Percentiles rank a stretch among this genome's conserved stretches.
Conservation (phyloP, 768 basidiomycete species). For the Crepidotus variabilis region DNA sequence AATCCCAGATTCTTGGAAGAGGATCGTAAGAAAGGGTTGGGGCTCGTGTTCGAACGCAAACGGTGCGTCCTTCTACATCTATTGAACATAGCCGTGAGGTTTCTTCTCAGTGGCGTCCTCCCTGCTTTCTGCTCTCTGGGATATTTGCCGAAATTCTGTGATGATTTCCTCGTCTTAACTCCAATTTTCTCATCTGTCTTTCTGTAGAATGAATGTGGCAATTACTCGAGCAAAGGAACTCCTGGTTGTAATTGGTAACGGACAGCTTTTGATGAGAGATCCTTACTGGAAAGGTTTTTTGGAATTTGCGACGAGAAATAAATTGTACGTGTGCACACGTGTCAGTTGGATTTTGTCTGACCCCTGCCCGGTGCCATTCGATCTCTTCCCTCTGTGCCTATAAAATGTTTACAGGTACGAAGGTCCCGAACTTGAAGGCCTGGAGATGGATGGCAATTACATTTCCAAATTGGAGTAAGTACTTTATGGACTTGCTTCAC, state of each 20-base stretch:
- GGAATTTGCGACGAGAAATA: constrained; percentile 43
- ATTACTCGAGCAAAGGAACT: constrained; percentile 53
- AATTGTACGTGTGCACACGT: constrained; percentile 29
- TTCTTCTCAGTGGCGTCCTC: not conserved
- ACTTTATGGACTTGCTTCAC: not conserved
- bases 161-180: too few species aligned
- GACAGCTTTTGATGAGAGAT: constrained; percentile 35
- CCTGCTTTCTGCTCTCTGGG: too few species aligned
- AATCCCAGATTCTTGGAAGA: constrained; percentile 44
- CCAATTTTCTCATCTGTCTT: not conserved
- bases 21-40: constrained; percentile 41
- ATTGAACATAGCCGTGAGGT: not conserved
- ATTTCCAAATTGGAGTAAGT: constrained; percentile 45
- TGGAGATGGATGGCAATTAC: constrained; percentile 46
- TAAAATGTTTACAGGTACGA: constrained; percentile 28
- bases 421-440: constrained; percentile 33
- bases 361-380: not conserved
- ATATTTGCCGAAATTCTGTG: too few species aligned
- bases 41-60: constrained; percentile 43
- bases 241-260: constrained; percentile 47
- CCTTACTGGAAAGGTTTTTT: constrained; percentile 50
- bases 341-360: not conserved
- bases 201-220: constrained; percentile 47
- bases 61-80: constrained; percentile 25
- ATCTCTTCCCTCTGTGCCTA: not conserved